phyloP scores from a whole-genome alignment of 2,329 filamentous ascomycete species.

The Didymella arachidicola region DNA sequence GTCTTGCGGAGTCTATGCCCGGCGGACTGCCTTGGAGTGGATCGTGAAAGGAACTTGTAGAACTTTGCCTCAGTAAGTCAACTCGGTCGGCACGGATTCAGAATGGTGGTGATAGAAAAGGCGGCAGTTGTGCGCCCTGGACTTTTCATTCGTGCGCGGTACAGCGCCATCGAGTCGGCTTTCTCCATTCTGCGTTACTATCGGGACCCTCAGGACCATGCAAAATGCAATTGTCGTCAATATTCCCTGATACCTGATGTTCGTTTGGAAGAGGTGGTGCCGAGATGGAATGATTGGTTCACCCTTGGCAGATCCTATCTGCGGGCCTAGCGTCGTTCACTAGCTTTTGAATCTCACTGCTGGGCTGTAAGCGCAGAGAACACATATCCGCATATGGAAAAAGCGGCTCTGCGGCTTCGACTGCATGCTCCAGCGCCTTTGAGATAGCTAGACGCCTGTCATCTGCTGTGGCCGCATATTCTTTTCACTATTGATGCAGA shows the following conservation, averaged over 20 bases:
- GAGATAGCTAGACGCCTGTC: constrained; percentile 2
- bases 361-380: constrained; percentile 11
- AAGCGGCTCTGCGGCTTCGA: not conserved
- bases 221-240: not conserved
- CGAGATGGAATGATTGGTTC: constrained; percentile 11
- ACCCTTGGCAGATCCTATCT: not conserved
- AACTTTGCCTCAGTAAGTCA: constrained; percentile 9
- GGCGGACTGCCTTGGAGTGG: not conserved
- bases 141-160: not conserved
- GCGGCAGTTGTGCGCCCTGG: constrained; percentile 3
- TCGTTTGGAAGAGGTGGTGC: constrained; percentile 6
- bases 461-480: not conserved
- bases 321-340: constrained; percentile 6
- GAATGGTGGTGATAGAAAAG: constrained; percentile 8
- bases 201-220: not conserved
- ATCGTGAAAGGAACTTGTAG: constrained; percentile 2
- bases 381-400: constrained; percentile 13
- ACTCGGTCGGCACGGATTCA: constrained; percentile 7
- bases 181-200: constrained; percentile 1
- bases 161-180: not conserved
- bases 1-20: constrained; percentile 5
- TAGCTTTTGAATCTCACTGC: constrained; percentile 11
- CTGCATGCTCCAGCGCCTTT: not conserved
- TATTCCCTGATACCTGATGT: not conserved
- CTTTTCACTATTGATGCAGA: constrained; percentile 7